A percentile compares a stretch with the other conserved stretches of the same genome.
Evolutionary conservation across 805 yeast species (phyloP).

Genomic region (Kregervanrija delftensis): DNA sequence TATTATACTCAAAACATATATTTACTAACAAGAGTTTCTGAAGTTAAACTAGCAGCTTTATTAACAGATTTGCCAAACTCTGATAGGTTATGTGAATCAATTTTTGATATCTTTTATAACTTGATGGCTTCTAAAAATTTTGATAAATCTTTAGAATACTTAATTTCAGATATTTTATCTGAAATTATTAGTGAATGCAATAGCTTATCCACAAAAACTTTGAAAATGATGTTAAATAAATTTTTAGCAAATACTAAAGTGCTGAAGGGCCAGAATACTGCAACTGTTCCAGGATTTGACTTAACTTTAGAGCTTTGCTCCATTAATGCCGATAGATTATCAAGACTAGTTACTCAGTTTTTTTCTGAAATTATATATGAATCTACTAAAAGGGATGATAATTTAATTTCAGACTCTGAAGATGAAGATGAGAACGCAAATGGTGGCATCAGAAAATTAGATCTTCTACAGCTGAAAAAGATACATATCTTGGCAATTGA

Average conservation of each 20-base stretch:
- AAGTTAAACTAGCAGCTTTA: slow-evolving; percentile 47
- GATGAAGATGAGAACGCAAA: slow-evolving; percentile 5
- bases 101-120: slow-evolving; percentile 61
- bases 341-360: slow-evolving; percentile 69
- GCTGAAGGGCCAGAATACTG: slow-evolving; percentile 10
- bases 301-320: slow-evolving; percentile 64
- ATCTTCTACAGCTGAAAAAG: slow-evolving; percentile 41
- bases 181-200: slow-evolving; percentile 71
- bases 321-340: slow-evolving; percentile 62
- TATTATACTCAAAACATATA: slow-evolving; percentile 59
- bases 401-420: slow-evolving; percentile 2
- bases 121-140: slow-evolving; percentile 37
- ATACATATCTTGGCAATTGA: slow-evolving; percentile 58
- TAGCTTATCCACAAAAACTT: slow-evolving; percentile 49
- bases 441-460: background rate
- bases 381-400: slow-evolving; percentile 24
- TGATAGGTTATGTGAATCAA: slow-evolving; percentile 40
- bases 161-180: slow-evolving; percentile 63
- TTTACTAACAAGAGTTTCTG: slow-evolving; percentile 61
- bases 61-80: slow-evolving; percentile 63
- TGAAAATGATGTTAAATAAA: slow-evolving; percentile 59
- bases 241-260: slow-evolving; percentile 36
- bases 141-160: slow-evolving; percentile 38
- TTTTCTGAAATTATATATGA: slow-evolving; percentile 71
- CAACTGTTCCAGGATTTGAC: slow-evolving; percentile 51